phyloP scores from a whole-genome alignment of 2,329 filamentous ascomycete species.

The Fusarium sulawesiense region DNA sequence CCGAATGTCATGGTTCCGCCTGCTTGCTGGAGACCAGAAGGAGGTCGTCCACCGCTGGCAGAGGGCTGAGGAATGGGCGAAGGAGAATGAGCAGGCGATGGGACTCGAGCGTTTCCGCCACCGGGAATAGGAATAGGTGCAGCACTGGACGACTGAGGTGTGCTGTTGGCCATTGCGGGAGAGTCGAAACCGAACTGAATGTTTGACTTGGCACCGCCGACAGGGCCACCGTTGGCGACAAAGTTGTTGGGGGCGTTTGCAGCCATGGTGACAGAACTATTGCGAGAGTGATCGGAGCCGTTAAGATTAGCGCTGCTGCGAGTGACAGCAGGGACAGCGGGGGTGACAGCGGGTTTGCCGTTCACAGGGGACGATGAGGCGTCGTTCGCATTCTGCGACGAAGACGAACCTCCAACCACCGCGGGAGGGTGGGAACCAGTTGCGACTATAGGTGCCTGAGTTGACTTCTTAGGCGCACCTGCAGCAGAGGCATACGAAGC shows the following conservation, averaged over 20 bases:
- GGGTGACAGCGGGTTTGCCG: constrained; percentile 79
- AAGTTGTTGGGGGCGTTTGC: constrained; percentile 81
- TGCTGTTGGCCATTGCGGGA: constrained; percentile 73
- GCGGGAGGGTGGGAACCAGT: constrained; percentile 66
- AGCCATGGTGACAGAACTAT: constrained; percentile 91
- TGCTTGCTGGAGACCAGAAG: constrained; percentile 77
- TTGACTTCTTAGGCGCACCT: constrained; percentile 71
- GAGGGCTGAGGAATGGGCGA: constrained; percentile 92
- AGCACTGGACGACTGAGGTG: constrained; percentile 67
- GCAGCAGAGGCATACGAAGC: constrained; percentile 76
- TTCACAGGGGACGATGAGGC: constrained; percentile 83
- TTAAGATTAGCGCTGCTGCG: constrained; percentile 74
- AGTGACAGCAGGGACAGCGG: constrained; percentile 74
- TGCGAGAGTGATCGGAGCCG: constrained; percentile 83
- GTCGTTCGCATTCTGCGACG: constrained; percentile 69
- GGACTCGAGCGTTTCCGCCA: constrained; percentile 73
- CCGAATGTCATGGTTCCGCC: constrained; percentile 81
- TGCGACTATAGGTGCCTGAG: constrained; percentile 70
- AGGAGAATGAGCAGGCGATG: constrained; percentile 88
- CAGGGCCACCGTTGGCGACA: constrained; percentile 77
- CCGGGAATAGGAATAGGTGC: constrained; percentile 72
- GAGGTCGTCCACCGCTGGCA: constrained; percentile 86
- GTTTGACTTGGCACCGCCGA: constrained; percentile 68
- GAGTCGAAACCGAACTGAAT: constrained; percentile 89
- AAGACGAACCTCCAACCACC: constrained; percentile 65